Conservation (phyloP, 1,284 basidiomycete genomes). For the Apiotrichum montevideense region DNA sequence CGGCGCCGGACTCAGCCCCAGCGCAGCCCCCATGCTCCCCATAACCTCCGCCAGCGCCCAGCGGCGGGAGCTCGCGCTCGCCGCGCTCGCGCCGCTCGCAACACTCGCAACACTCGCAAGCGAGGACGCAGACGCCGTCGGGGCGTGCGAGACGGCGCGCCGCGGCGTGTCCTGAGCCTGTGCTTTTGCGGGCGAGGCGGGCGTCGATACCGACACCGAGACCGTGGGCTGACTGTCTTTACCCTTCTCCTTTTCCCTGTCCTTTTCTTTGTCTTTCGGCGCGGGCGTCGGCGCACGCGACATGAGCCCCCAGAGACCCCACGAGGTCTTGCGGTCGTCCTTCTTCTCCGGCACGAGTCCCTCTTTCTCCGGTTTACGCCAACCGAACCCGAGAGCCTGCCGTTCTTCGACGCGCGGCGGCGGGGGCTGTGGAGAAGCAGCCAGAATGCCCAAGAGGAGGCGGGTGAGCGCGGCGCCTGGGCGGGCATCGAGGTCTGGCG, state of each 20-base stretch:
- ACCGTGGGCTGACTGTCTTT: too few relatives aligned
- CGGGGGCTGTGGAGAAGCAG: slow-evolving; percentile 3
- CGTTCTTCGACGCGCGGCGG: slow-evolving; percentile 8
- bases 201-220: not conserved
- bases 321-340: not conserved
- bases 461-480: slow-evolving; percentile 16
- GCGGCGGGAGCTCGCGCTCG: too few relatives aligned
- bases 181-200: not conserved
- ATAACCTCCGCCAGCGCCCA: slow-evolving; percentile 17
- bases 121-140: not conserved
- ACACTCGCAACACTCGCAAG: too few relatives aligned
- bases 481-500: too few relatives aligned
- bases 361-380: not conserved
- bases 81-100: too few relatives aligned
- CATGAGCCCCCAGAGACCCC: not conserved
- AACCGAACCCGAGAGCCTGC: slow-evolving; percentile 23
- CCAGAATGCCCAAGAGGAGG: slow-evolving; percentile 20
- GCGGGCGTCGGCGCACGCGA: too few relatives aligned
- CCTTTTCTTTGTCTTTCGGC: too few relatives aligned
- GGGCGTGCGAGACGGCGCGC: not conserved
- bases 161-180: not conserved
- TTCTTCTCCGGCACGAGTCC: not conserved
- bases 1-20: slow-evolving; percentile 21
- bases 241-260: too few relatives aligned
- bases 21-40: slow-evolving; percentile 28